phyloP scores from a whole-genome alignment of 495 filamentous ascomycete species.

The Neurospora sublineolata region DNA sequence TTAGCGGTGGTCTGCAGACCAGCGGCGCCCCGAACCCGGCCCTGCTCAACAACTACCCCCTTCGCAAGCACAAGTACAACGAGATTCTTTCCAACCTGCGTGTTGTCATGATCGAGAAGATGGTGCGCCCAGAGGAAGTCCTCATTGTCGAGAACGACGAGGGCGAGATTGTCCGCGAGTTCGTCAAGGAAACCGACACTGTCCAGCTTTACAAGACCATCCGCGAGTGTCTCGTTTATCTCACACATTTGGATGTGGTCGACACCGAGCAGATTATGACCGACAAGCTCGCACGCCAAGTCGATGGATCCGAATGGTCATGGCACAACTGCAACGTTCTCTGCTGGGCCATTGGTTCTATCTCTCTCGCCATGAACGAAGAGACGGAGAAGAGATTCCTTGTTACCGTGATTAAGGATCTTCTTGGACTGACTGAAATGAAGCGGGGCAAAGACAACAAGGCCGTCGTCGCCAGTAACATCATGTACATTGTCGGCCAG shows the following conservation, averaged over 20 bases:
- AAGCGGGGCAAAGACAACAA: constrained; percentile 99
- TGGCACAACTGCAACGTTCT: constrained; percentile 99
- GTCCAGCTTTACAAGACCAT: constrained; percentile 99
- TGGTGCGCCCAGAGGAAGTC: constrained; percentile 98
- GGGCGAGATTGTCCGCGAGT: constrained; percentile 96
- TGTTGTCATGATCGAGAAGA: constrained; percentile 98
- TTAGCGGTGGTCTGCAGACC: constrained; percentile 56
- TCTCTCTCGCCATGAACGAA: constrained; percentile 97
- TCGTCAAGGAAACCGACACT: constrained; percentile 97
- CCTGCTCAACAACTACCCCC: constrained; percentile 71
- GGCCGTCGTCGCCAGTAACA: constrained; percentile 96
- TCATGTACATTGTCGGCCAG: constrained; percentile 99
- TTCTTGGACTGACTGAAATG: constrained; percentile 96
- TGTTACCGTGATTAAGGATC: constrained; percentile 96
- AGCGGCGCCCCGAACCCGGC: constrained; percentile 72
- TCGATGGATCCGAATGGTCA: constrained; percentile 93
- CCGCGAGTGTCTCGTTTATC: constrained; percentile 90
- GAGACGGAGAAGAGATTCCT: constrained; percentile 98
- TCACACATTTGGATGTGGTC: constrained; percentile 94
- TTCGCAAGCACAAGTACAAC: constrained; percentile 94
- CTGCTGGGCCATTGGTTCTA: constrained; percentile 98
- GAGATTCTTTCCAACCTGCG: constrained; percentile 88
- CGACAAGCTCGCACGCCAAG: constrained; percentile 88
- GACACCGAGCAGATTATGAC: constrained; percentile 99
- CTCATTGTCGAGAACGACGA: constrained; percentile 98